Evolutionary conservation across 1,139 yeast species (phyloP).

Genomic region (Suhomyces maxii): DNA sequence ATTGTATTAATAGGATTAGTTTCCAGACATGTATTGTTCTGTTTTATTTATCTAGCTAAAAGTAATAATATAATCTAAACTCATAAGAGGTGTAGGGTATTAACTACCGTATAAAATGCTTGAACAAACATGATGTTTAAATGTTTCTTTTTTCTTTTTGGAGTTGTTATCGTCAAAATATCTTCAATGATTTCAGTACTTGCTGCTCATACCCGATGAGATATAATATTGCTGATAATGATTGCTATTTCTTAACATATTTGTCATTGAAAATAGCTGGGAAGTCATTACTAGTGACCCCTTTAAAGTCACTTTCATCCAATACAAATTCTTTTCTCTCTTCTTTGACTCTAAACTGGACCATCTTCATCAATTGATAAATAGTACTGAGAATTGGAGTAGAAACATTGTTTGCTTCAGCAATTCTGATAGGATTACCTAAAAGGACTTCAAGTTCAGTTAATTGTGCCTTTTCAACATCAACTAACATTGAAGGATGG

Average conservation of each 20-base stretch:
- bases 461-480: slow-evolving; percentile 65
- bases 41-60: too few species aligned
- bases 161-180: too few species aligned
- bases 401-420: slow-evolving; percentile 51
- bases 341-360: slow-evolving; percentile 63
- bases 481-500: slow-evolving; percentile 76
- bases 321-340: slow-evolving; percentile 42
- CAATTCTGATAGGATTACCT: slow-evolving; percentile 69
- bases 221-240: not conserved
- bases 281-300: slow-evolving; percentile 27
- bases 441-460: slow-evolving; percentile 70
- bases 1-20: too few species aligned
- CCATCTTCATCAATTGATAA: slow-evolving; percentile 56
- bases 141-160: too few species aligned
- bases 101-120: too few species aligned
- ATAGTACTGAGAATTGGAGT: slow-evolving; percentile 61
- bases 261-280: slow-evolving; percentile 25
- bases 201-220: not conserved
- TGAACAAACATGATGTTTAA: too few species aligned
- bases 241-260: not conserved
- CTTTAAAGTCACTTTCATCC: slow-evolving; percentile 28
- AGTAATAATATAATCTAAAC: too few species aligned
- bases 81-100: too few species aligned
- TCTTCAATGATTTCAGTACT: too few species aligned
- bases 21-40: too few species aligned